These are phyloP conservation scores for Mycosphaerella sp. DNA, from an alignment of 2,329 filamentous ascomycete species.

Conservation along the genomic window DNA sequence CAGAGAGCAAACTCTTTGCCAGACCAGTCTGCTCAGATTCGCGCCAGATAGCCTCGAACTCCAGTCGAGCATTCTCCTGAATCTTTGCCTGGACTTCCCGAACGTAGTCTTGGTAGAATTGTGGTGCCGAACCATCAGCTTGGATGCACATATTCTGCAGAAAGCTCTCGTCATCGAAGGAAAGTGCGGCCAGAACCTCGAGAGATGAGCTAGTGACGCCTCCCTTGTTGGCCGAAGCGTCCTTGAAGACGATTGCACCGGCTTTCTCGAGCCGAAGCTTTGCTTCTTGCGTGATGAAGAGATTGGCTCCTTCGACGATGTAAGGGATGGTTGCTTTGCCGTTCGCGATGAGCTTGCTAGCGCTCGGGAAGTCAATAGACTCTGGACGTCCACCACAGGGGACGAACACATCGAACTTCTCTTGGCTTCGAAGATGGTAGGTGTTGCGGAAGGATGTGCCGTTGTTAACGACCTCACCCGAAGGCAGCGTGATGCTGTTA, in stretches of 20 bases:
- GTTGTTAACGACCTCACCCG: conserved; percentile 79
- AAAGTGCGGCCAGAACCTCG: conserved; percentile 88
- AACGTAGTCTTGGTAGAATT: conserved; percentile 92
- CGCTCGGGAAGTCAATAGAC: conserved; percentile 87
- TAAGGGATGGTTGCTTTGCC: conserved; percentile 85
- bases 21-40: conserved; percentile 79
- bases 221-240: conserved; percentile 97
- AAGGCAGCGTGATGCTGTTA: conserved; percentile 78
- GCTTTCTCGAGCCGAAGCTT: conserved; percentile 91
- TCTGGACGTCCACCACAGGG: conserved; percentile 95
- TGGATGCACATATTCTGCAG: conserved; percentile 86
- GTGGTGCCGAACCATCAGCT: conserved; percentile 69
- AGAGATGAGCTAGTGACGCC: conserved; percentile 96
- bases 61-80: conserved; percentile 80
- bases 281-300: conserved; percentile 98
- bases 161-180: conserved; percentile 87
- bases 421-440: conserved; percentile 70
- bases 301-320: conserved; percentile 94
- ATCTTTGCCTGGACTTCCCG: conserved; percentile 87
- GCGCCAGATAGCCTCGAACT: conserved; percentile 98
- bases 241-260: conserved; percentile 95
- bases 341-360: conserved; percentile 79
- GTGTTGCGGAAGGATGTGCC: conserved; percentile 96
- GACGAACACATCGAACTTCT: conserved; percentile 81
- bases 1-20: conserved; percentile 78